Percentiles rank a stretch among this genome's conserved stretches.
Conservation (phyloP, 306 rosid genomes). For the Lathyrus aphaca region DNA sequence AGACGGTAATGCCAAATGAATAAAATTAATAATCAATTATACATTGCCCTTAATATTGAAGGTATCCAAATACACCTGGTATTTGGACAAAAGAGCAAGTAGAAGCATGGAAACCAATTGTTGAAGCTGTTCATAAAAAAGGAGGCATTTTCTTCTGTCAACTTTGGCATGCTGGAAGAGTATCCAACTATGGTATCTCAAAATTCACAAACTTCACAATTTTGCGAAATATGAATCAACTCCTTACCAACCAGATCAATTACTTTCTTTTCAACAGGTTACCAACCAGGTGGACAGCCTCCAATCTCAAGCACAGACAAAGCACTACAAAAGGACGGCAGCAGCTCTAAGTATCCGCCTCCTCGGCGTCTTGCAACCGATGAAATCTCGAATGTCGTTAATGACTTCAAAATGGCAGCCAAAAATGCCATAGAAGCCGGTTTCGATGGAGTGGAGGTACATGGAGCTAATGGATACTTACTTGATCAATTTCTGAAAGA, state of each 20-base stretch:
- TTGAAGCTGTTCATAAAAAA: slow-evolving; percentile 54
- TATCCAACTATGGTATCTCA: slow-evolving; percentile 43
- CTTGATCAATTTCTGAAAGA: slow-evolving; percentile 56
- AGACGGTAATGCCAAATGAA: too few relatives aligned
- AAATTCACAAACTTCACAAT: too few relatives aligned
- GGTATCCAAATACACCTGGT: slow-evolving; percentile 56
- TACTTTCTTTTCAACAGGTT: slow-evolving; percentile 15
- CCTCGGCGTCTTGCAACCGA: slow-evolving; percentile 44
- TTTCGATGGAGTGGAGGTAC: slow-evolving; percentile 63
- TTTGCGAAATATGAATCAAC: too few relatives aligned
- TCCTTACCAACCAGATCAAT: too few relatives aligned
- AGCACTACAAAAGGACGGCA: slow-evolving; percentile 36
- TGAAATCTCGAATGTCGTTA: slow-evolving; percentile 45
- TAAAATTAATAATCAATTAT: too few relatives aligned
- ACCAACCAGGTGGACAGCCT: slow-evolving; percentile 45
- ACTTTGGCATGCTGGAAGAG: slow-evolving; percentile 65
- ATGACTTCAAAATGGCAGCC: slow-evolving; percentile 48
- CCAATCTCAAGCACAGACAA: slow-evolving; percentile 52
- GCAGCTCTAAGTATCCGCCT: slow-evolving; percentile 33
- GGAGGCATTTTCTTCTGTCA: slow-evolving; percentile 63
- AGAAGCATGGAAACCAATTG: slow-evolving; percentile 64
- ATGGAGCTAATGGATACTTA: slow-evolving; percentile 59
- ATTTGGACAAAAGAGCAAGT: slow-evolving; percentile 55
- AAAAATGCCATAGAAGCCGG: slow-evolving; percentile 50
- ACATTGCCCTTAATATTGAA: neutral